Conservation (phyloP, 805 yeast genomes). For the Ogataea trehalophila region DNA sequence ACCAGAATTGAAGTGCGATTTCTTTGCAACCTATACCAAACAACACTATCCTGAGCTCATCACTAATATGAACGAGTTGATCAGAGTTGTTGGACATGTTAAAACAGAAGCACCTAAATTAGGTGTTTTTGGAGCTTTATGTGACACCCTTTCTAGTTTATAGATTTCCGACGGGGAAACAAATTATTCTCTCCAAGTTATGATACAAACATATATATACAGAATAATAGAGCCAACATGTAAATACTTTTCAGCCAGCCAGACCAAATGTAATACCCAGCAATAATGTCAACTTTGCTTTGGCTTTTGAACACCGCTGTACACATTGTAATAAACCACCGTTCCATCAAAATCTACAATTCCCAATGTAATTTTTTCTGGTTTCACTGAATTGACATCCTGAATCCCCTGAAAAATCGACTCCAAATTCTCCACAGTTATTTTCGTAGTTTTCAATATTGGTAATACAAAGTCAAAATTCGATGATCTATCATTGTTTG, state of each 20-base stretch:
- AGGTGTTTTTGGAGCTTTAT: too few relatives aligned
- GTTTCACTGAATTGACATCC: constrained; percentile 20
- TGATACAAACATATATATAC: too few relatives aligned
- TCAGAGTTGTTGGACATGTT: background rate
- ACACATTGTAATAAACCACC: constrained; percentile 61
- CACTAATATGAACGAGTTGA: background rate
- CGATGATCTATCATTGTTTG: background rate
- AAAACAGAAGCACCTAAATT: too few relatives aligned
- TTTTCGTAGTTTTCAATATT: constrained; percentile 18
- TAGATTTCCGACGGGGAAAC: too few relatives aligned
- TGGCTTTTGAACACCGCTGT: constrained; percentile 64
- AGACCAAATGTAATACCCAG: background rate
- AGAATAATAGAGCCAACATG: too few relatives aligned
- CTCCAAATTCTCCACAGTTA: constrained; percentile 37
- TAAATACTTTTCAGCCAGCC: background rate
- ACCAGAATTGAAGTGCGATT: constrained; percentile 36
- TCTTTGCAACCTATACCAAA: constrained; percentile 33
- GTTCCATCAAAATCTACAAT: constrained; percentile 64
- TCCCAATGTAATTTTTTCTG: constrained; percentile 47
- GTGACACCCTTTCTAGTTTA: too few relatives aligned
- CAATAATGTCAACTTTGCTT: constrained; percentile 20
- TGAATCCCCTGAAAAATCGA: constrained; percentile 33
- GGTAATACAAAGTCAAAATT: constrained; percentile 35
- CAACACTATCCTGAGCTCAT: constrained; percentile 30
- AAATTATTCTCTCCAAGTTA: too few relatives aligned